Evolutionary conservation across 2,329 filamentous ascomycete species (phyloP).

Genomic region (Sporothrix brasiliensis): DNA sequence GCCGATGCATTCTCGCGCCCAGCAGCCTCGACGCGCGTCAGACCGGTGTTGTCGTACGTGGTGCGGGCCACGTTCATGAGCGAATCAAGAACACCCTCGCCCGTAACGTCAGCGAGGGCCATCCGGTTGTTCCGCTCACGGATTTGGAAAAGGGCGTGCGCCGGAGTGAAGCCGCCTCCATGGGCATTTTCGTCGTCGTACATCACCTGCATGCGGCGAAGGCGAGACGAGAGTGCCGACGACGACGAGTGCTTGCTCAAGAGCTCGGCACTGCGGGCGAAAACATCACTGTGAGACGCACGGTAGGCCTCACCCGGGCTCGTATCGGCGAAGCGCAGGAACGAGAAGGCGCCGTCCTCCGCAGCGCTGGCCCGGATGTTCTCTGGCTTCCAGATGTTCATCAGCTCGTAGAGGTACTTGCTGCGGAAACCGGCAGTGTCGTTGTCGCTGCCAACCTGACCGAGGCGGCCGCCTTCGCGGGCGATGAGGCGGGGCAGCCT

Average conservation of each 20-base stretch:
- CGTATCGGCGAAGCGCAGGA: conserved; percentile 81
- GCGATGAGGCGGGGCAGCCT: conserved; percentile 80
- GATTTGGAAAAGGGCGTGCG: conserved; percentile 81
- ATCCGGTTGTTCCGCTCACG: conserved; percentile 67
- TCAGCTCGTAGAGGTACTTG: conserved; percentile 74
- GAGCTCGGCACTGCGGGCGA: conserved; percentile 65
- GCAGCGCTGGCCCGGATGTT: conserved; percentile 68
- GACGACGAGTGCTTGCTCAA: conserved; percentile 51
- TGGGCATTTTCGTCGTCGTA: conserved; percentile 65
- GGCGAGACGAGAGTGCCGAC: conserved; percentile 43
- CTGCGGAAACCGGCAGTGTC: conserved; percentile 74
- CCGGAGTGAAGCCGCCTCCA: conserved; percentile 62
- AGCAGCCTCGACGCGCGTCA: conserved; percentile 78
- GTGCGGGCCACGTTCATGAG: conserved; percentile 77
- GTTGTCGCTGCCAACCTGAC: conserved; percentile 74
- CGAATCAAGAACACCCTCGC: conserved; percentile 70
- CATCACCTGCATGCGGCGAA: conserved; percentile 66
- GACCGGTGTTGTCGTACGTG: conserved; percentile 68
- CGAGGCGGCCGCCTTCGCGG: conserved; percentile 74
- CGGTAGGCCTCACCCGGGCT: conserved; percentile 73
- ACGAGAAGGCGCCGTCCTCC: conserved; percentile 74
- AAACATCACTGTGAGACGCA: conserved; percentile 69
- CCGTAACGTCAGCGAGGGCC: conserved; percentile 69
- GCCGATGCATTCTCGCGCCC: conserved; percentile 77
- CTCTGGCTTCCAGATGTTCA: conserved; percentile 88